These are phyloP conservation scores for Penicillium oxalicum DNA, from an alignment of 2,329 filamentous ascomycete species.

Conservation along the genomic window DNA sequence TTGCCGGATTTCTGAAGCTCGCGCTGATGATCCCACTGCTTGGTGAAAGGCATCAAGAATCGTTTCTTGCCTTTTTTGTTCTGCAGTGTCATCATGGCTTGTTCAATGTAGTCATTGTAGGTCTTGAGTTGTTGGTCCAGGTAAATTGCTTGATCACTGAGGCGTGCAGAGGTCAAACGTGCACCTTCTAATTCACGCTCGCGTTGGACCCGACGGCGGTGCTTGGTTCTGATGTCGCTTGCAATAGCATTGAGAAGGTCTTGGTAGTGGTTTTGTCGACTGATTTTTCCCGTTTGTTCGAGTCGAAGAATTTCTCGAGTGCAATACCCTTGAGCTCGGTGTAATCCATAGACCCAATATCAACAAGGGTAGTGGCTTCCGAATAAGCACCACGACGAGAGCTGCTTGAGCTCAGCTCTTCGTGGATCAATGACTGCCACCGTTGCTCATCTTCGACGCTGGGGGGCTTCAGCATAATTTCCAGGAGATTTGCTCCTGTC, in stretches of 20 bases:
- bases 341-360: slow-evolving; percentile 85
- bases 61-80: slow-evolving; percentile 94
- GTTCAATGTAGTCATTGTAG: slow-evolving; percentile 99
- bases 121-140: slow-evolving; percentile 92
- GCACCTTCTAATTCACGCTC: slow-evolving; percentile 75
- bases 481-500: slow-evolving; percentile 82
- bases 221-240: slow-evolving; percentile 94
- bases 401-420: slow-evolving; percentile 67
- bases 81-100: slow-evolving; percentile 93
- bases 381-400: slow-evolving; percentile 79
- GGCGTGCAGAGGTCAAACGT: slow-evolving; percentile 42
- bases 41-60: slow-evolving; percentile 93
- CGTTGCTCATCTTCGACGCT: slow-evolving; percentile 79
- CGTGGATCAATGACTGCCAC: slow-evolving; percentile 73
- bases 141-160: slow-evolving; percentile 67
- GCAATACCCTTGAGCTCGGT: slow-evolving; percentile 87
- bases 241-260: slow-evolving; percentile 97
- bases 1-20: slow-evolving; percentile 89
- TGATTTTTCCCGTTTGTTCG: slow-evolving; percentile 81
- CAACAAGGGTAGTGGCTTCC: slow-evolving; percentile 74
- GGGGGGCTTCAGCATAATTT: slow-evolving; percentile 89
- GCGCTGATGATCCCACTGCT: slow-evolving; percentile 97
- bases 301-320: slow-evolving; percentile 89
- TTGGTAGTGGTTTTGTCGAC: slow-evolving; percentile 83
- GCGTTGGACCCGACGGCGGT: slow-evolving; percentile 82